Conservation (phyloP, 352 stramenopile species). For the Phytophthora rubi region DNA sequence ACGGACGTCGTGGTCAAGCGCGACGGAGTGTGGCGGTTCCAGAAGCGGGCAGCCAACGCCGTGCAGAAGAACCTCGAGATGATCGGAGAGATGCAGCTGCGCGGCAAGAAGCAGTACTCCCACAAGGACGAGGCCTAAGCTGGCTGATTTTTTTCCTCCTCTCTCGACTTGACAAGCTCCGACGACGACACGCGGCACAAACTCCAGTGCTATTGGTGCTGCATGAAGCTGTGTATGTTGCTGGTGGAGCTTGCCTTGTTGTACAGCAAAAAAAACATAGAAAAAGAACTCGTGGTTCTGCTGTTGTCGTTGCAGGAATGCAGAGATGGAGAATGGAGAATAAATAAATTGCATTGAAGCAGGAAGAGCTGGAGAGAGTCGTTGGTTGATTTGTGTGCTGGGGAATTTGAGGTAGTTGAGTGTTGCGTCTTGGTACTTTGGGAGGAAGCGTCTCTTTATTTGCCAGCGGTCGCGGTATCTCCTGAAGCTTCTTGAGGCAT, state of each 20-base stretch:
- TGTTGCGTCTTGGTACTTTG: neutral
- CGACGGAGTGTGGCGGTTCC: slow-evolving; percentile 80
- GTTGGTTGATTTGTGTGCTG: neutral
- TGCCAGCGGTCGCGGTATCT: slow-evolving; percentile 15
- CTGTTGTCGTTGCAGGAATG: neutral
- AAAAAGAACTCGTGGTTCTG: slow-evolving; percentile 29
- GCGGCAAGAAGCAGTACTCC: slow-evolving; percentile 89
- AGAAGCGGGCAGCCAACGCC: slow-evolving; percentile 68
- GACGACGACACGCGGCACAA: neutral
- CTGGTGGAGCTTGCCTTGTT: neutral
- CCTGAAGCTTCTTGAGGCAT: slow-evolving; percentile 32
- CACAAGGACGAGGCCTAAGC: slow-evolving; percentile 60
- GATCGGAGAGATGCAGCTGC: slow-evolving; percentile 89
- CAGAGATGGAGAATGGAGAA: slow-evolving; percentile 15
- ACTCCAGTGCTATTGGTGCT: neutral
- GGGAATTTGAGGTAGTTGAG: neutral
- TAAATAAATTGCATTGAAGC: slow-evolving; percentile 35
- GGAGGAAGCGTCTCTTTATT: slow-evolving; percentile 12
- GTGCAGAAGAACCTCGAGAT: slow-evolving; percentile 92
- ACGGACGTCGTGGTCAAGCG: slow-evolving; percentile 77
- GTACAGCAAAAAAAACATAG: slow-evolving; percentile 16
- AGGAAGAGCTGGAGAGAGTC: neutral
- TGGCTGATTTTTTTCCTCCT: slow-evolving; percentile 7
- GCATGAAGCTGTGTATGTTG: slow-evolving; percentile 1
- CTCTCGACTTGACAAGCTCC: neutral